Evolutionary conservation across 106 monocot genomes (phyloP).

Genomic region (Allium cepa): DNA sequence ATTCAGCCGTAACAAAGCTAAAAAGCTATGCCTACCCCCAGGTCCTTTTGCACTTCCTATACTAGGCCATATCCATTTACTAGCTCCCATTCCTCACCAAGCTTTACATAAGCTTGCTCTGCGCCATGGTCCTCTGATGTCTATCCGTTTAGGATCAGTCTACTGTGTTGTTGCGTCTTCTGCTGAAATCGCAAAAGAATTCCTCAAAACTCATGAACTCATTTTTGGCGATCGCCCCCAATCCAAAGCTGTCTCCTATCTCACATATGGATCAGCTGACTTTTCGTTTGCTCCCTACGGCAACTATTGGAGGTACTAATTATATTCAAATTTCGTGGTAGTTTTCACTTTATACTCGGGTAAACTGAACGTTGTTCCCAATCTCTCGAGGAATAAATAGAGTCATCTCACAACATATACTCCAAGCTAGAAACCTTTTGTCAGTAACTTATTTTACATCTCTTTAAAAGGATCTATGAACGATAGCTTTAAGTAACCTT

Average conservation of each 20-base stretch:
- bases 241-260: neutral
- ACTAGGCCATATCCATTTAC: conserved; percentile 51
- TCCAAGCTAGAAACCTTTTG: too few species aligned
- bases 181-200: conserved; percentile 2
- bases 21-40: conserved; percentile 16
- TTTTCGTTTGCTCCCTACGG: conserved; percentile 14
- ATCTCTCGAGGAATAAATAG: too few species aligned
- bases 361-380: too few species aligned
- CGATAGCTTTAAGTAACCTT: too few species aligned
- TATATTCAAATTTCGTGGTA: too few species aligned
- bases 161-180: conserved; percentile 6
- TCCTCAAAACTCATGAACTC: conserved; percentile 16
- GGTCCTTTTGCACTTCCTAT: conserved; percentile 29
- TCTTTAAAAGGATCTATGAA: too few species aligned
- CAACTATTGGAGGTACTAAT: conserved; percentile 5
- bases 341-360: too few species aligned
- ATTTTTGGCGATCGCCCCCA: neutral
- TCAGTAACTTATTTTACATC: too few species aligned
- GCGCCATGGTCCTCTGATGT: conserved; percentile 9
- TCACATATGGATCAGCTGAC: conserved; percentile 5
- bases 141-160: conserved; percentile 6
- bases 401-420: too few species aligned
- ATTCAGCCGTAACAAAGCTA: neutral
- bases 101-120: conserved; percentile 32
- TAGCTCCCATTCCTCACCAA: conserved; percentile 29